Conservation (phyloP, 176 grass and related monocot species). For the Hsuehochloa calcarea region DNA sequence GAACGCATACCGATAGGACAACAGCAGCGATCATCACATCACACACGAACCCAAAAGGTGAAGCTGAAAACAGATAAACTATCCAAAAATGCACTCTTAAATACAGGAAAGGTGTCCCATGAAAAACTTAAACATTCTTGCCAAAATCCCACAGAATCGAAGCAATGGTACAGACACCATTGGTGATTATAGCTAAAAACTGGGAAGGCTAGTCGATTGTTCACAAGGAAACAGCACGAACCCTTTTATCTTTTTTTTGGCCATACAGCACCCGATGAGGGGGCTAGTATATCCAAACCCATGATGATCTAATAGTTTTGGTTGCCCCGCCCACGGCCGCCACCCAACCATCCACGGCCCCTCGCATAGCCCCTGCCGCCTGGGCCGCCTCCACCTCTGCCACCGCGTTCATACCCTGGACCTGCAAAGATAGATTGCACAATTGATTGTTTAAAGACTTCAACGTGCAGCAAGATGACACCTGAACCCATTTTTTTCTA, state of each 20-base stretch:
- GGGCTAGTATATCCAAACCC: not conserved
- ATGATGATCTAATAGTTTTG: conserved; percentile 49
- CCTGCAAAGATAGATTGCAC: conserved; percentile 29
- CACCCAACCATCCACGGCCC: conserved; percentile 71
- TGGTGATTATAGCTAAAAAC: conserved; percentile 37
- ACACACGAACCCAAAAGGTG: not conserved
- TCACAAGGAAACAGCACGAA: conserved; percentile 25
- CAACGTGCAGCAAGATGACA: not conserved
- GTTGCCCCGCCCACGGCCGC: conserved; percentile 52
- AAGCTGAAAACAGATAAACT: not conserved
- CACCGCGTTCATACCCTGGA: conserved; percentile 71
- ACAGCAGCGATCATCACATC: not conserved
- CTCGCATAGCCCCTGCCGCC: conserved; percentile 63
- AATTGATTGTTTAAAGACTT: not conserved
- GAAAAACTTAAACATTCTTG: conserved; percentile 34
- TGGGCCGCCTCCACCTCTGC: conserved; percentile 47
- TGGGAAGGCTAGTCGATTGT: conserved; percentile 22
- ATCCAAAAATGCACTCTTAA: conserved; percentile 53
- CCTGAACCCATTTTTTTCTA: not conserved
- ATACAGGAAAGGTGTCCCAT: conserved; percentile 42
- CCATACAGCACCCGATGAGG: conserved; percentile 18
- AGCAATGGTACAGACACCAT: conserved; percentile 53
- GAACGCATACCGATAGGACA: not conserved
- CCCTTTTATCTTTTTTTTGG: conserved; percentile 7
- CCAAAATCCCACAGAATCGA: conserved; percentile 62